phyloP scores from a whole-genome alignment of 2,329 filamentous ascomycete species.

The Verticillium klebahnii region DNA sequence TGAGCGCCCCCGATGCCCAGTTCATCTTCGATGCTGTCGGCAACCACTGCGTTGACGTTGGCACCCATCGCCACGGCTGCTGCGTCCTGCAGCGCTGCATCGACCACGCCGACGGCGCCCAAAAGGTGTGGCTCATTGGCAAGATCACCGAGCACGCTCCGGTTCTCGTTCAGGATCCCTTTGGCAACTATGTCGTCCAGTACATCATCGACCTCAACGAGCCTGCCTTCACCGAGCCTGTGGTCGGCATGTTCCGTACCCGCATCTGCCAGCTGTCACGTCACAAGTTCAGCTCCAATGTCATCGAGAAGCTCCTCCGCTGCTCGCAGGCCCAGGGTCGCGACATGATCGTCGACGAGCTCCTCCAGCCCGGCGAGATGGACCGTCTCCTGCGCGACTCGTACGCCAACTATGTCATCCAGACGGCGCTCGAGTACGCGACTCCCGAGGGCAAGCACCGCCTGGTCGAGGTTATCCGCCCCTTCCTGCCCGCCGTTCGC shows the following conservation, averaged over 20 bases:
- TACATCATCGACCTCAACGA: slow-evolving; percentile 97
- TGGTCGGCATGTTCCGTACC: slow-evolving; percentile 76
- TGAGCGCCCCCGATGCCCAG: slow-evolving; percentile 76
- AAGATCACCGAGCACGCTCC: slow-evolving; percentile 88
- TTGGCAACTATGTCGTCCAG: slow-evolving; percentile 97
- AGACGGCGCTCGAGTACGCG: slow-evolving; percentile 87
- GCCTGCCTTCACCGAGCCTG: slow-evolving; percentile 78
- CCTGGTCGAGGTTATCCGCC: slow-evolving; percentile 80
- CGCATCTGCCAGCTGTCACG: slow-evolving; percentile 71
- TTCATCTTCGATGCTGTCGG: slow-evolving; percentile 98
- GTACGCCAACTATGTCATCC: slow-evolving; percentile 96
- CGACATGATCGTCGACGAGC: slow-evolving; percentile 79
- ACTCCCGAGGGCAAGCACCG: slow-evolving; percentile 67
- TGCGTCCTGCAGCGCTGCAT: slow-evolving; percentile 98
- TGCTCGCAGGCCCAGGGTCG: slow-evolving; percentile 72
- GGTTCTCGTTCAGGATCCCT: slow-evolving; percentile 88
- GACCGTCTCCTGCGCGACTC: slow-evolving; percentile 87
- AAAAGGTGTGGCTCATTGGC: slow-evolving; percentile 81
- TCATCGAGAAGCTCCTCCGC: slow-evolving; percentile 93
- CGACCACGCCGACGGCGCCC: slow-evolving; percentile 85
- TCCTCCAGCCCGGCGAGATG: slow-evolving; percentile 69
- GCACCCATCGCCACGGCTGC: slow-evolving; percentile 95
- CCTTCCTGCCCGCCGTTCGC: slow-evolving; percentile 78
- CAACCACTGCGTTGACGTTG: slow-evolving; percentile 79
- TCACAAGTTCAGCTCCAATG: slow-evolving; percentile 99